A percentile compares a stretch with the other conserved stretches of the same genome.
Conservation (phyloP, 306 rosid species). For the Crataegus laevigata region DNA sequence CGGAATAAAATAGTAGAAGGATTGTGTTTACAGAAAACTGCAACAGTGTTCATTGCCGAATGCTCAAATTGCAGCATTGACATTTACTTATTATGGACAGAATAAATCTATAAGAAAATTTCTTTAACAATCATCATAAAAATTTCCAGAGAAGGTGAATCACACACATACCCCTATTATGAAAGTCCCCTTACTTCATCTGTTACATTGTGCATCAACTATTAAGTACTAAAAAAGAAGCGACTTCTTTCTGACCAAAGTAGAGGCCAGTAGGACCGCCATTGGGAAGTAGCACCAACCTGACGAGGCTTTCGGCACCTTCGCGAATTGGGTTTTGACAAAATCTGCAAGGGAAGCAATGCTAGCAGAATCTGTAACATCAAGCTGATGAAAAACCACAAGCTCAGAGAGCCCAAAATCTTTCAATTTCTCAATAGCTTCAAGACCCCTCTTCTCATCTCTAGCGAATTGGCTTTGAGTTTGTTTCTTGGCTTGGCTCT, state of each 20-base stretch:
- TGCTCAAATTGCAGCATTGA: neutral
- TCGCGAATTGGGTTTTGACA: too few relatives aligned
- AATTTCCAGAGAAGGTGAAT: neutral
- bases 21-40: neutral
- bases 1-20: neutral
- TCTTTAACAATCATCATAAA: neutral
- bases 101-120: neutral
- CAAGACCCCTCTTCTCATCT: too few relatives aligned
- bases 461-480: too few relatives aligned
- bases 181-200: neutral
- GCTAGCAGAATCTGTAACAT: too few relatives aligned
- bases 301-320: constrained; percentile 35
- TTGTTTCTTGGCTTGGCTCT: too few relatives aligned
- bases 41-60: too few relatives aligned
- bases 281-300: constrained; percentile 25
- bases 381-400: too few relatives aligned
- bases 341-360: too few relatives aligned
- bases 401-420: too few relatives aligned
- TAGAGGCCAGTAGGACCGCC: constrained; percentile 39
- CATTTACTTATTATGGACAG: neutral
- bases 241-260: constrained; percentile 18
- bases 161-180: neutral
- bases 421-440: too few relatives aligned
- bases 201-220: neutral
- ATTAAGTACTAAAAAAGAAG: constrained; percentile 5